Percentiles rank a stretch among this genome's conserved stretches.
These are phyloP conservation scores for Letharia lupina DNA, from an alignment of 495 filamentous ascomycete genomes.

Conservation along the genomic window DNA sequence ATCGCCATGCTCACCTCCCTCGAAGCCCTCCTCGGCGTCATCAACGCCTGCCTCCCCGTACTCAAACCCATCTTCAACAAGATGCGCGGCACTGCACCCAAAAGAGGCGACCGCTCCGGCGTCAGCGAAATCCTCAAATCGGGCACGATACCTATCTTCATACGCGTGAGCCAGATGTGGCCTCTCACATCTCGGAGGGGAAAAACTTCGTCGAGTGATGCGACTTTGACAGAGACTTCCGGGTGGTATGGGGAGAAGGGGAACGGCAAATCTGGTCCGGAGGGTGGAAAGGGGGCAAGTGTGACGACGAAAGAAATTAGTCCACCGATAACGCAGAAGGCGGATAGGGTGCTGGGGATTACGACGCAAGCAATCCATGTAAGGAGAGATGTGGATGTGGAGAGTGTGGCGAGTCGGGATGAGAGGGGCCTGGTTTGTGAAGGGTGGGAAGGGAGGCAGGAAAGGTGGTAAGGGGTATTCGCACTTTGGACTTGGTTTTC, in stretches of 20 bases:
- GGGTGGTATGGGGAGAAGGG: not conserved
- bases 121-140: slow-evolving; percentile 12
- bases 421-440: not conserved
- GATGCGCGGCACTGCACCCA: slow-evolving; percentile 3
- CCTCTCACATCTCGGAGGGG: not conserved
- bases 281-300: not conserved
- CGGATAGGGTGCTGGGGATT: not conserved
- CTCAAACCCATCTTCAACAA: slow-evolving; percentile 21
- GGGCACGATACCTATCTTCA: slow-evolving; percentile 11
- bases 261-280: not conserved
- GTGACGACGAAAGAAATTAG: not conserved
- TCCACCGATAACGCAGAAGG: not conserved
- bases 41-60: slow-evolving; percentile 21
- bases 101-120: not conserved
- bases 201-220: not conserved
- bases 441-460: not conserved
- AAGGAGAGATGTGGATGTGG: slow-evolving; percentile 15
- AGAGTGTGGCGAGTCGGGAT: slow-evolving; percentile 12
- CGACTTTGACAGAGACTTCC: not conserved
- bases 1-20: slow-evolving; percentile 19
- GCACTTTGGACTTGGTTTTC: not conserved
- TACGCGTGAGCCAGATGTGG: slow-evolving; percentile 9
- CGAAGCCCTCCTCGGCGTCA: slow-evolving; percentile 22
- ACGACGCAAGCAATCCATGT: slow-evolving; percentile 1
- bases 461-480: not conserved